Evolutionary conservation across 306 rosid species (phyloP).

Genomic region (Acacia confusa): DNA sequence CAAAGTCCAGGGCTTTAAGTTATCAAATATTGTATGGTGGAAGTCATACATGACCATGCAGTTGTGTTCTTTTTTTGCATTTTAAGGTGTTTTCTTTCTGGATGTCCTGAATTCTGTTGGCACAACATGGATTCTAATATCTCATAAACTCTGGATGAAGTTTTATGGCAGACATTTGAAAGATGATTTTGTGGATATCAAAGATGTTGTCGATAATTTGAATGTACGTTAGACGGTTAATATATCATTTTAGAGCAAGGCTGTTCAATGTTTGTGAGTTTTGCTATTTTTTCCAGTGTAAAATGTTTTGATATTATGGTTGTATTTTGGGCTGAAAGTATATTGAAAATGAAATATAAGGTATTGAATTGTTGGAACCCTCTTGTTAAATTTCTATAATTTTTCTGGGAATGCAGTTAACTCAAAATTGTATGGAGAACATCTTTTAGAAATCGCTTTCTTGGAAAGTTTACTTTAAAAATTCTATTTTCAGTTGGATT

Average conservation of each 20-base stretch:
- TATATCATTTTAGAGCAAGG: background rate
- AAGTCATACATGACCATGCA: background rate
- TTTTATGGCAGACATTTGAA: background rate
- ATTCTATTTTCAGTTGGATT: constrained; percentile 80
- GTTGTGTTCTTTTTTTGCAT: background rate
- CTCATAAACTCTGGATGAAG: background rate
- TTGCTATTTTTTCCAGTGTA: background rate
- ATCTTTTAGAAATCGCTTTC: background rate
- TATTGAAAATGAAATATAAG: background rate
- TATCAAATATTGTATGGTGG: constrained; percentile 1
- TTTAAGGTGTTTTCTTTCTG: background rate
- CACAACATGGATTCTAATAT: background rate
- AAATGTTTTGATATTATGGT: background rate
- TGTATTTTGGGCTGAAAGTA: background rate
- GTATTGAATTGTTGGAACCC: background rate
- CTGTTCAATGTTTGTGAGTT: background rate
- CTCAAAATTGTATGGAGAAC: background rate
- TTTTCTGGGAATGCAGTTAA: background rate
- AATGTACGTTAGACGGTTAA: background rate
- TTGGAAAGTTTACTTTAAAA: background rate
- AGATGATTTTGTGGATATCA: background rate
- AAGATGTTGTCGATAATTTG: background rate
- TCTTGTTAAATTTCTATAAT: background rate
- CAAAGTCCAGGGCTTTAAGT: background rate
- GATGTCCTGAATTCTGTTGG: background rate